Evolutionary conservation across 768 basidiomycete species (phyloP), one percentile per base, ranked within the genome.

Genomic region (Pulveroboletus sp.): DNA sequence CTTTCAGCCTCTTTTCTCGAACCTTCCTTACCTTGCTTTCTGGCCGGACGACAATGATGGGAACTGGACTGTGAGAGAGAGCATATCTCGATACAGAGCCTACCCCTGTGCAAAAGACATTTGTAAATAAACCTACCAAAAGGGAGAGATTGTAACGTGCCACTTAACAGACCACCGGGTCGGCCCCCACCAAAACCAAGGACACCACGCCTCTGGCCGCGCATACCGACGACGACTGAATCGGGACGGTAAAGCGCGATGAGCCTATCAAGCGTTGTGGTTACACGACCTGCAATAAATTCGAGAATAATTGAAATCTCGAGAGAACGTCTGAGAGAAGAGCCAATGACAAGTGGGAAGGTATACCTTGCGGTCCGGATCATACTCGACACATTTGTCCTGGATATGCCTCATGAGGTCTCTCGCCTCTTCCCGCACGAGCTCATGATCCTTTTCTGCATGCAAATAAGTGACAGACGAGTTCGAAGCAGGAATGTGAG

Each of bases 41-140:
- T 2, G 93, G 91, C 3, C 92, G 79, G 37, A 98, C 93, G 45
- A 98, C 95, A 54, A 98, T 93, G 58, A 96, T 89, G 2, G 95
- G 95, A 0, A 99, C 92, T 1, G 95, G 93, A 1, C 92, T 93
- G 62, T 90, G 93, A 15, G 88, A 86, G 38, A 96, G 80, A 54
- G 89, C 91, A 63, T 90, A 88, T 57, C 83, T 87, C 52, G 43
- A 60, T 7, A 86, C 81, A 21, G 80, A 81, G 11, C 85, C 86
- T 57, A 87, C 78, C 11, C 73, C 81, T 43, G 74, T 69, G 73
- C 72, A 43, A 80, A 63, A 17, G 7, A 28, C 35, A 27, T 10
- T 42, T 35, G 44, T 54, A n/a, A 48, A 18, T 11, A 35, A 7
- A 18, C 17, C 6, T 14, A 14, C 31, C 8, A 1, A 7, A 3